Percentiles rank a stretch among this genome's conserved stretches.
Conservation (phyloP, 2,329 filamentous ascomycete species). For the Colletotrichum sp. region DNA sequence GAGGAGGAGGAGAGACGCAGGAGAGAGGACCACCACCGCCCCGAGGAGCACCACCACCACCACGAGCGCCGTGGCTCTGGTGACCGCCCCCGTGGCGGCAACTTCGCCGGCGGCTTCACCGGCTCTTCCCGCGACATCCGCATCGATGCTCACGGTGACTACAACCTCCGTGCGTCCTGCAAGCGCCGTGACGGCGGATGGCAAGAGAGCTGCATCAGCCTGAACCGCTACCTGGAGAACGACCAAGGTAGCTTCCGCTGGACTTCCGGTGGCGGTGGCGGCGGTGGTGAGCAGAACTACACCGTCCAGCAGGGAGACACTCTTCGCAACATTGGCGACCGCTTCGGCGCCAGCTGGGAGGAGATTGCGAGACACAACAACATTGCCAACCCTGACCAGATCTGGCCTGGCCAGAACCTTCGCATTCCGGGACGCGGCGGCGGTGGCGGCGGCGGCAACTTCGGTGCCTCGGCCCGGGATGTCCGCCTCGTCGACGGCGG, state of each 20-base stretch:
- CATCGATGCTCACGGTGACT: slow-evolving; percentile 37
- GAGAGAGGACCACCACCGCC: neutral
- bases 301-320: slow-evolving; percentile 48
- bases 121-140: slow-evolving; percentile 38
- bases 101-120: slow-evolving; percentile 31
- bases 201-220: slow-evolving; percentile 37
- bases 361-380: slow-evolving; percentile 44
- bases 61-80: slow-evolving; percentile 22
- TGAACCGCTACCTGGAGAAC: slow-evolving; percentile 40
- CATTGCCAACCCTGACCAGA: slow-evolving; percentile 45
- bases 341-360: slow-evolving; percentile 37
- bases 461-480: slow-evolving; percentile 37
- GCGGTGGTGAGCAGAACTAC: slow-evolving; percentile 26
- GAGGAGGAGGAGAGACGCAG: slow-evolving; percentile 33
- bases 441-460: slow-evolving; percentile 30
- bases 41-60: slow-evolving; percentile 17
- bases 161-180: slow-evolving; percentile 39
- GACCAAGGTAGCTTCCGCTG: slow-evolving; percentile 43
- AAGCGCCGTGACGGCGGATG: slow-evolving; percentile 34
- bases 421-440: slow-evolving; percentile 34
- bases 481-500: slow-evolving; percentile 41
- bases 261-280: slow-evolving; percentile 27
- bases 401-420: slow-evolving; percentile 46
- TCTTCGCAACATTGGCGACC: slow-evolving; percentile 40
- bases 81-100: slow-evolving; percentile 28